phyloP scores from a whole-genome alignment of 768 basidiomycete genomes.

The Lentinula sp. region DNA sequence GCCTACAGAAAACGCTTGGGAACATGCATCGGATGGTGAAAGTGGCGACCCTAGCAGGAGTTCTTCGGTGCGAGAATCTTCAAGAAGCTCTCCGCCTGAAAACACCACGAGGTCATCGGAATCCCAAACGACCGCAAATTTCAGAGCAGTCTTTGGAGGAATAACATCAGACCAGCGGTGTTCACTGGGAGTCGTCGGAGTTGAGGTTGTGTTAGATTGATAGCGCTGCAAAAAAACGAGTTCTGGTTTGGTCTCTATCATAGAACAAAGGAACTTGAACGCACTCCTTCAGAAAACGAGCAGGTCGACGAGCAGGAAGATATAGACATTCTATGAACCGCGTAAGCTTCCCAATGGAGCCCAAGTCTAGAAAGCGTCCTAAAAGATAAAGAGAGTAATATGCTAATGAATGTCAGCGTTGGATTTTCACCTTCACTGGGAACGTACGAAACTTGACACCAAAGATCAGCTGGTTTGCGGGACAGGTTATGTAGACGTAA shows the following conservation, averaged over 20 bases:
- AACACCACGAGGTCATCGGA: conserved; percentile 52
- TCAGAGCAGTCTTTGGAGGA: conserved; percentile 49
- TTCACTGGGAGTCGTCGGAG: conserved; percentile 1
- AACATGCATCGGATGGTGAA: conserved; percentile 22
- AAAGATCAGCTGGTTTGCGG: too few species aligned
- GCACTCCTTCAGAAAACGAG: neutral
- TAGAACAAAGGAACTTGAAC: neutral
- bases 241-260: neutral
- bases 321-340: neutral
- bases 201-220: neutral
- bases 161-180: conserved; percentile 53
- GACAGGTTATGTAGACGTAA: too few species aligned
- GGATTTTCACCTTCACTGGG: neutral
- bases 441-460: neutral
- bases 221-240: neutral
- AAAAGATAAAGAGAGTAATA: neutral
- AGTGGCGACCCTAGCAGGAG: neutral
- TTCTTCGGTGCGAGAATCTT: conserved; percentile 11
- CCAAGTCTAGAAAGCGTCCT: neutral
- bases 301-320: neutral
- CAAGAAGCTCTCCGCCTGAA: conserved; percentile 42
- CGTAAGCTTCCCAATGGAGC: neutral
- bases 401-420: neutral
- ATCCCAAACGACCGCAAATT: conserved; percentile 58
- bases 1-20: conserved; percentile 19